Conservation (phyloP, 2,329 filamentous ascomycete species). For the Zymoseptoria ardabiliae region DNA sequence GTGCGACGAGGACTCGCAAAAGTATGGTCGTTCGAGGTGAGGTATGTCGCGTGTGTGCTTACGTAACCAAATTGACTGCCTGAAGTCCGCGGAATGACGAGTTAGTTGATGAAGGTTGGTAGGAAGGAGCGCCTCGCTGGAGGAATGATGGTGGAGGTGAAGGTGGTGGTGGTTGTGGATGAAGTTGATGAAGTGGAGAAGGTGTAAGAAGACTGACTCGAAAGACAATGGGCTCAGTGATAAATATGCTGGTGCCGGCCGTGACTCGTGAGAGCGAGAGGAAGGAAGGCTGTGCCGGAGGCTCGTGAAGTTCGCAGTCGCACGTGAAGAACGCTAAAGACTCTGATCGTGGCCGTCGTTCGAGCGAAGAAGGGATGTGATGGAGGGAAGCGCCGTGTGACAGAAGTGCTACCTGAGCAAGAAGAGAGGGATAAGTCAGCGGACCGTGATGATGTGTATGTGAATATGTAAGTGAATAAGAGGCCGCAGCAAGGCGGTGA, state of each 20-base stretch:
- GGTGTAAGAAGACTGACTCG: slow-evolving; percentile 16
- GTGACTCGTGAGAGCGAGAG: slow-evolving; percentile 21
- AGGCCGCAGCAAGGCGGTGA: background rate
- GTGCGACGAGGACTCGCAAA: background rate
- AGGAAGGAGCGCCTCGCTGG: background rate
- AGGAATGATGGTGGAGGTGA: background rate
- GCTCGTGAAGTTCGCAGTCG: slow-evolving; percentile 5
- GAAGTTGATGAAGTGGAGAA: slow-evolving; percentile 1
- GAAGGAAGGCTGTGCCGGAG: slow-evolving; percentile 17
- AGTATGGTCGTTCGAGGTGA: slow-evolving; percentile 8
- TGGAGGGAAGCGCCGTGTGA: background rate
- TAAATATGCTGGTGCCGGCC: slow-evolving; percentile 28
- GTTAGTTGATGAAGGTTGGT: background rate
- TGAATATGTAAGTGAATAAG: background rate
- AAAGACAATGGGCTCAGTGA: slow-evolving; percentile 13
- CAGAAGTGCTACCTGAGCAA: background rate
- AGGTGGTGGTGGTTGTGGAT: background rate
- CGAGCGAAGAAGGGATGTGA: slow-evolving; percentile 3
- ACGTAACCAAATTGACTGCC: slow-evolving; percentile 6
- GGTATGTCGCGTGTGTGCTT: slow-evolving; percentile 17
- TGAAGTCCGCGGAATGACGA: background rate
- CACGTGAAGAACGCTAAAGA: slow-evolving; percentile 4
- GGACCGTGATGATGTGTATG: background rate
- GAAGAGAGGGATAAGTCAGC: background rate
- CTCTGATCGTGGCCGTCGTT: background rate